These are phyloP conservation scores for Silene vulgaris DNA, from an alignment of 179 eudicot species.

Conservation along the genomic window DNA sequence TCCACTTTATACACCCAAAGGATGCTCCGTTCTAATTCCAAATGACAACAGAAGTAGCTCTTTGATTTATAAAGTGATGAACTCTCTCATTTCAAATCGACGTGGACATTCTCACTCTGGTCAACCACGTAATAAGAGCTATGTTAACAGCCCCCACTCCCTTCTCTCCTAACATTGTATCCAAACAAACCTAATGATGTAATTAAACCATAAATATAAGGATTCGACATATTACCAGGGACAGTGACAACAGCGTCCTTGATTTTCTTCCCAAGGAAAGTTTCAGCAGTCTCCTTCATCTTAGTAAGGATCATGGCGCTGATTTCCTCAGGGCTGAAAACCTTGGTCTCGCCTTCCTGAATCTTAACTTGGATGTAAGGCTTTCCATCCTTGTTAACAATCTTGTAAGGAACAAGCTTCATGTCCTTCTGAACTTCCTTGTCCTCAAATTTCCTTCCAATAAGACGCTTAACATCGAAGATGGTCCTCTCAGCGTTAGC, in stretches of 20 bases:
- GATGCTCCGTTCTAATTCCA: too few species aligned
- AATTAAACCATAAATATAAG: not conserved
- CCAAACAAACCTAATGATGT: not conserved
- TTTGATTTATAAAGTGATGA: too few species aligned
- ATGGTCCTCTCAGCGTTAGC: conserved; percentile 35
- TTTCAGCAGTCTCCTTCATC: conserved; percentile 46
- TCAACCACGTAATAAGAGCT: too few species aligned
- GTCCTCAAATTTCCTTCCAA: conserved; percentile 36
- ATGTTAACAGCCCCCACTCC: too few species aligned
- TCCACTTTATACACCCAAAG: too few species aligned
- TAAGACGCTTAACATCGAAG: conserved; percentile 39
- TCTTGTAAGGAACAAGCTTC: conserved; percentile 40
- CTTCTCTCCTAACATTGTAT: not conserved
- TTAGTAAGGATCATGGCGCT: conserved; percentile 41
- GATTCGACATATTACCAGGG: conserved; percentile 24
- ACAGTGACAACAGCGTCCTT: conserved; percentile 43
- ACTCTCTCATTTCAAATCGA: too few species aligned
- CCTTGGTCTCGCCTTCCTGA: conserved; percentile 40
- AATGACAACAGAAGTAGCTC: too few species aligned
- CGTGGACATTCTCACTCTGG: too few species aligned
- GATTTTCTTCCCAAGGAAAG: conserved; percentile 35
- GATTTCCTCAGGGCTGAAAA: conserved; percentile 44
- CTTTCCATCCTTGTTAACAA: conserved; percentile 40
- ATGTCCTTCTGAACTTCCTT: conserved; percentile 38
- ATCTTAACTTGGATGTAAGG: conserved; percentile 40